Evolutionary conservation across 192 early-diverging fungal species (phyloP).

Genomic region (Funneliformis mosseae): DNA sequence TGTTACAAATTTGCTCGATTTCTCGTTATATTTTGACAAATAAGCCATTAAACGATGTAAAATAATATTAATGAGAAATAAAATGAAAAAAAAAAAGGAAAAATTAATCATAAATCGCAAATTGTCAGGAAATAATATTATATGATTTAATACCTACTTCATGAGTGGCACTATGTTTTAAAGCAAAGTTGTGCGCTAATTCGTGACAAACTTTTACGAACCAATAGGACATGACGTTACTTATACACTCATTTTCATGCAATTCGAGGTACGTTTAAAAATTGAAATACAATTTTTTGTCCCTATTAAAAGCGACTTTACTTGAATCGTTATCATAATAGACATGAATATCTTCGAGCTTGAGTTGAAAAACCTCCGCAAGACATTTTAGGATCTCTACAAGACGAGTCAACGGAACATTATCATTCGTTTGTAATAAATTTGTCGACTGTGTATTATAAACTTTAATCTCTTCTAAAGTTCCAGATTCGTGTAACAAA

Average conservation of each 20-base stretch:
- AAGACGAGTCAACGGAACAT: slow-evolving; percentile 44
- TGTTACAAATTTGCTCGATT: no score
- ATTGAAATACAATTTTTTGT: slow-evolving; percentile 81
- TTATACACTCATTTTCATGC: slow-evolving; percentile 48
- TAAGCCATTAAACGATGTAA: neutral
- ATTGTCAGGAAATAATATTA: neutral
- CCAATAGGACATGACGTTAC: slow-evolving; percentile 70
- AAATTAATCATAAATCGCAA: no score
- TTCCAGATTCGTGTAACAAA: slow-evolving; percentile 46
- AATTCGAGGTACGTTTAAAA: slow-evolving; percentile 72
- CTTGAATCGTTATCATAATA: slow-evolving; percentile 72
- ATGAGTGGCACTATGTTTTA: slow-evolving; percentile 69
- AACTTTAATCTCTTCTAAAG: slow-evolving; percentile 39
- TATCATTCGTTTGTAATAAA: slow-evolving; percentile 28
- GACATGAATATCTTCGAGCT: slow-evolving; percentile 62
- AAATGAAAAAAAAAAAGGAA: neutral
- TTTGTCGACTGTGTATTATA: slow-evolving; percentile 42
- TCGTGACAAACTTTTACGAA: slow-evolving; percentile 85
- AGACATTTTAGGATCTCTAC: slow-evolving; percentile 47
- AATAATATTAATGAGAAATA: neutral
- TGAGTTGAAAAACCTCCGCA: slow-evolving; percentile 66
- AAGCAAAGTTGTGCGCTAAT: slow-evolving; percentile 75
- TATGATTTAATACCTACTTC: slow-evolving; percentile 46
- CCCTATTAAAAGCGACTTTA: slow-evolving; percentile 82
- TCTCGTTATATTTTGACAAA: neutral